These are phyloP conservation scores for Umbelopsis vinacea DNA, from an alignment of 192 early-diverging fungal genomes.

Conservation along the genomic window DNA sequence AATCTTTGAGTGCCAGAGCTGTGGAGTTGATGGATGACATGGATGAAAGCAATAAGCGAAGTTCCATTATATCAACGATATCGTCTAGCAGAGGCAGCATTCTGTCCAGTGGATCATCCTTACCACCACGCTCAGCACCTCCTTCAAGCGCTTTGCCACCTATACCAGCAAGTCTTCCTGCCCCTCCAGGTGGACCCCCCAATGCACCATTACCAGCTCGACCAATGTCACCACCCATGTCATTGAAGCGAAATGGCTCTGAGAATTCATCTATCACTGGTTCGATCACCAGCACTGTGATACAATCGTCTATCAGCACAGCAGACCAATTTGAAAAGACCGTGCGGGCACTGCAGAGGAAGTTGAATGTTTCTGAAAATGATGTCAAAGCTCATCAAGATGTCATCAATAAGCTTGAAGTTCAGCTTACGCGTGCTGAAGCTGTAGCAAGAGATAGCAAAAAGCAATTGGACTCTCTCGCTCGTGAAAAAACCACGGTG, in stretches of 20 bases:
- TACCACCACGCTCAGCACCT: conserved; percentile 37
- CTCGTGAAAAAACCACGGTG: conserved; percentile 41
- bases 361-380: conserved; percentile 36
- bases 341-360: conserved; percentile 33
- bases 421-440: conserved; percentile 50
- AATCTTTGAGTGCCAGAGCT: neutral
- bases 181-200: conserved; percentile 17
- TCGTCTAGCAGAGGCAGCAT: conserved; percentile 17
- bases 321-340: conserved; percentile 35
- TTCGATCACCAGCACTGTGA: neutral
- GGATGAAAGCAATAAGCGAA: conserved; percentile 2
- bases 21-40: neutral
- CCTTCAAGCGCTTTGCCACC: conserved; percentile 38
- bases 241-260: conserved; percentile 8
- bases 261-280: conserved; percentile 14
- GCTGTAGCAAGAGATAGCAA: conserved; percentile 40
- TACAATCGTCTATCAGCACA: conserved; percentile 22
- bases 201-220: conserved; percentile 13
- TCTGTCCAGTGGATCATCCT: neutral
- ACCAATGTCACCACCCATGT: conserved; percentile 21
- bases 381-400: conserved; percentile 44
- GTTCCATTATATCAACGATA: neutral
- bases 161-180: conserved; percentile 27
- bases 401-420: conserved; percentile 50
- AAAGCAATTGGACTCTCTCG: conserved; percentile 40